Base-by-base conservation (phyloP, 371 early-diverging fungal genomes). In the Apophysomyces ossiformis region DNA sequence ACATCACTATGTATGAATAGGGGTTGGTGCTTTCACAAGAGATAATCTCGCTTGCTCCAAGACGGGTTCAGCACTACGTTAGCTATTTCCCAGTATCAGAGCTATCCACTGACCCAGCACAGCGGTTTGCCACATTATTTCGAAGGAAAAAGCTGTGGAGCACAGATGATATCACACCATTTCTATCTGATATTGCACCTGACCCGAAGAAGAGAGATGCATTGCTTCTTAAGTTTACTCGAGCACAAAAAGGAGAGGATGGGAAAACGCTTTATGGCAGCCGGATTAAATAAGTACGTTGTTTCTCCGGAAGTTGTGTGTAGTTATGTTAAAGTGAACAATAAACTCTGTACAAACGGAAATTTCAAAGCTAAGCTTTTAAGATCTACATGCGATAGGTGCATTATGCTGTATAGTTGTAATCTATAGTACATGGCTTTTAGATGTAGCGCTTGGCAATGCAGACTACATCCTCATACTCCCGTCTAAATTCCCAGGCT, bases 51-150 rank as follows among this genome's bases (percentile, higher is more conserved):
- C 37, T 69, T 2, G 62, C 69, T 13, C 64, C 54, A 18, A 50
- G 11, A 18, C 54, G 54, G 2, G 11, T n/a, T 8, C 70, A 75
- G 32, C 64, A 57, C 4, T 78, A 76, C 37, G 65, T 88, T 32
- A 76, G 79, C 8, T 82, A 85, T 57, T 85, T 85, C 45, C 82
- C 88, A 6, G 69, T 76, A 1, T 56, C 63, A 4, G 80, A 81
- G 35, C 64, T 88, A n/a, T 74, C 88, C 1, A 69, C 70, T 15
- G 83, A 86, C n/a, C 81, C 86, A 2, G 77, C 82, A 0, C 69
- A 74, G 13, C 75, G 88, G 4, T 88, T 88, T 61, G 75, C 79
- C 5, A 70, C 79, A 0, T 61, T 88, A 8, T 88, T 88, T 65
- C 72, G 78, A 41, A 73, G 75, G 67, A 84, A 85, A 37, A 65